Conservation (phyloP, 2,329 filamentous ascomycete genomes). For the Coniosporium tulheliwenetii region DNA sequence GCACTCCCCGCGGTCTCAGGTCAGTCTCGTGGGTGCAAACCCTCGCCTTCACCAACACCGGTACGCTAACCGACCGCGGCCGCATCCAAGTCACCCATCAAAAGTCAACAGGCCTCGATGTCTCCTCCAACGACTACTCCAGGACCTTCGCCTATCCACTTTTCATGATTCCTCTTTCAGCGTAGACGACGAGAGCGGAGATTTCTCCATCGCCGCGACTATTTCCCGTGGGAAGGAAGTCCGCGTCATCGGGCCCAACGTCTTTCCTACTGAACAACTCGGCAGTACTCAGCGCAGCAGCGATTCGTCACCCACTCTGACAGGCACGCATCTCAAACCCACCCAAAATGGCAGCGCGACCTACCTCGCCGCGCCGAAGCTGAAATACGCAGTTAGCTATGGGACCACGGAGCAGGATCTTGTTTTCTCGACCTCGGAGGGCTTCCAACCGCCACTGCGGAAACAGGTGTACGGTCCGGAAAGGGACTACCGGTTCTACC, state of each 20-base stretch:
- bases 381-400: conserved; percentile 32
- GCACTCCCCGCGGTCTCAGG: conserved; percentile 29
- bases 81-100: conserved; percentile 38
- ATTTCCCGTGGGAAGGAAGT: conserved; percentile 35
- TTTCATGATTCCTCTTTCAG: conserved; percentile 37
- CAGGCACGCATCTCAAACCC: conserved; percentile 30
- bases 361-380: conserved; percentile 34
- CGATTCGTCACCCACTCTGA: conserved; percentile 9
- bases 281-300: conserved; percentile 13
- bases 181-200: conserved; percentile 21
- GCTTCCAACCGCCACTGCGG: no score
- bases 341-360: conserved; percentile 41
- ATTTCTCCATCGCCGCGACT: conserved; percentile 29
- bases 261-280: conserved; percentile 29
- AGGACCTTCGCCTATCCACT: conserved; percentile 45
- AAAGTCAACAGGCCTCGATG: conserved; percentile 33
- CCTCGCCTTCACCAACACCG: conserved; percentile 40
- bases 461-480: conserved; percentile 2
- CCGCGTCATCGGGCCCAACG: conserved; percentile 25
- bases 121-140: conserved; percentile 19
- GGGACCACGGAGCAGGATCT: conserved; percentile 44
- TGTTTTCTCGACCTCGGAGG: conserved; percentile 31
- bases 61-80: conserved; percentile 37
- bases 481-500: conserved; percentile 33
- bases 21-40: conserved; percentile 41